Conservation (phyloP, 2,329 filamentous ascomycete species). For the Cryoendolithus antarcticus region DNA sequence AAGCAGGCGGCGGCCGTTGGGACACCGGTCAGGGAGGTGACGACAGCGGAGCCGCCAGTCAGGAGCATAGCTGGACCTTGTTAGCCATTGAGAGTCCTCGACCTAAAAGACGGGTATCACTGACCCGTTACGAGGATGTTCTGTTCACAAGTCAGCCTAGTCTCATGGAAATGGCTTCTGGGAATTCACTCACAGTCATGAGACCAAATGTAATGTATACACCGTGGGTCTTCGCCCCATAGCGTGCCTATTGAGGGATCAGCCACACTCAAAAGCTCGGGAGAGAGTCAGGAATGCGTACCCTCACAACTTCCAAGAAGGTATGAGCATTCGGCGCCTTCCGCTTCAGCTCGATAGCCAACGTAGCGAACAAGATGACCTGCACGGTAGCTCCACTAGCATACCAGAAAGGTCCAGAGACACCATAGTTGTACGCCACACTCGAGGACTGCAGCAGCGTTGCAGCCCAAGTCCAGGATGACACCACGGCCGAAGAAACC, state of each 20-base stretch:
- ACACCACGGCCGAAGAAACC: slow-evolving; percentile 80
- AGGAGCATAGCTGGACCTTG: slow-evolving; percentile 50
- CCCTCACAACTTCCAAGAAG: slow-evolving; percentile 11
- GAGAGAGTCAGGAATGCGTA: not conserved
- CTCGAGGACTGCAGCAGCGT: slow-evolving; percentile 50
- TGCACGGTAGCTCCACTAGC: slow-evolving; percentile 63
- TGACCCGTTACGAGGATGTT: slow-evolving; percentile 29
- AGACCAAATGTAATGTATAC: slow-evolving; percentile 31
- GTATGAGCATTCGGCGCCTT: slow-evolving; percentile 72
- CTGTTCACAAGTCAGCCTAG: too few species aligned
- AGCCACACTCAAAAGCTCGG: not conserved
- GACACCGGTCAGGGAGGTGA: slow-evolving; percentile 32
- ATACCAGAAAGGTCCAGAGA: slow-evolving; percentile 52
- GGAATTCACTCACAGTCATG: slow-evolving; percentile 15
- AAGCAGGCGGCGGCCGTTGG: slow-evolving; percentile 33
- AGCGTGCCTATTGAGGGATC: slow-evolving; percentile 2
- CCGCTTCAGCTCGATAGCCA: slow-evolving; percentile 78
- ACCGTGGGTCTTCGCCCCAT: slow-evolving; percentile 25
- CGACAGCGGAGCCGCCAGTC: slow-evolving; percentile 32
- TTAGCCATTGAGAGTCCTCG: slow-evolving; percentile 48
- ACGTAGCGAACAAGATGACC: slow-evolving; percentile 74
- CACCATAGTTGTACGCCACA: slow-evolving; percentile 46
- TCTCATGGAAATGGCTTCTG: too few species aligned
- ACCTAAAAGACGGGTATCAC: too few species aligned
- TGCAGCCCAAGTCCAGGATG: slow-evolving; percentile 82